phyloP scores from a whole-genome alignment of 768 basidiomycete genomes.

The Mycena kentingensis region DNA sequence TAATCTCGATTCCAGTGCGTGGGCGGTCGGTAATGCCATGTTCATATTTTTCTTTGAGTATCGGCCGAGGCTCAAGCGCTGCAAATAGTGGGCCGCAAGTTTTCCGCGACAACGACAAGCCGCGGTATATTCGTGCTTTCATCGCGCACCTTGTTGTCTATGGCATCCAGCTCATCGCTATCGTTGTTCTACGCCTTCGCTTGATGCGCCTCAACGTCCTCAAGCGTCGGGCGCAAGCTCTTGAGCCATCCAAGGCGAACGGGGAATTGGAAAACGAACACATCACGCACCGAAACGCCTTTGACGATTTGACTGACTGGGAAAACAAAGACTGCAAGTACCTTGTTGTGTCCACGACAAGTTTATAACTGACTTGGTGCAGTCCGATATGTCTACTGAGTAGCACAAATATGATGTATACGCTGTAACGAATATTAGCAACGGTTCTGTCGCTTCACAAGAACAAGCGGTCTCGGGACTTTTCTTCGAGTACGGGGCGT shows the following conservation, averaged over 20 bases:
- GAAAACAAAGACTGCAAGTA: conserved; percentile 49
- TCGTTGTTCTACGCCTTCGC: conserved; percentile 41
- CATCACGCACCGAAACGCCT: conserved; percentile 23
- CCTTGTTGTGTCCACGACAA: background rate
- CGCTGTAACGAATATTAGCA: background rate
- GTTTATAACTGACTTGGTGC: background rate
- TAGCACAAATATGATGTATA: background rate
- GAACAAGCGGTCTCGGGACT: too few relatives aligned
- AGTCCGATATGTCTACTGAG: conserved; percentile 43
- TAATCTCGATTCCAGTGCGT: conserved; percentile 33
- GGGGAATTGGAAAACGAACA: conserved; percentile 31
- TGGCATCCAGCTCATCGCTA: conserved; percentile 41
- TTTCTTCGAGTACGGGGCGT: too few relatives aligned
- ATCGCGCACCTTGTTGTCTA: conserved; percentile 51
- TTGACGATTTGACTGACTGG: conserved; percentile 51
- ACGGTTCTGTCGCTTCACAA: too few relatives aligned
- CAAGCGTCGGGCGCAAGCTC: conserved; percentile 41
- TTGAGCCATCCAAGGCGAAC: conserved; percentile 30
- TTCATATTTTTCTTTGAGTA: conserved; percentile 3
- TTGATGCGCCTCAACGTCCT: conserved; percentile 45
- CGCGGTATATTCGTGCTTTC: conserved; percentile 50
- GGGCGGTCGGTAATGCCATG: conserved; percentile 55
- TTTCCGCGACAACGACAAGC: conserved; percentile 47
- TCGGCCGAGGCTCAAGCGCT: background rate
- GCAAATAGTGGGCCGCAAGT: conserved; percentile 31